Percentiles rank a stretch among this genome's conserved stretches.
These are phyloP conservation scores for Agroathelia rolfsii DNA, from an alignment of 1,284 basidiomycete genomes.

Conservation along the genomic window DNA sequence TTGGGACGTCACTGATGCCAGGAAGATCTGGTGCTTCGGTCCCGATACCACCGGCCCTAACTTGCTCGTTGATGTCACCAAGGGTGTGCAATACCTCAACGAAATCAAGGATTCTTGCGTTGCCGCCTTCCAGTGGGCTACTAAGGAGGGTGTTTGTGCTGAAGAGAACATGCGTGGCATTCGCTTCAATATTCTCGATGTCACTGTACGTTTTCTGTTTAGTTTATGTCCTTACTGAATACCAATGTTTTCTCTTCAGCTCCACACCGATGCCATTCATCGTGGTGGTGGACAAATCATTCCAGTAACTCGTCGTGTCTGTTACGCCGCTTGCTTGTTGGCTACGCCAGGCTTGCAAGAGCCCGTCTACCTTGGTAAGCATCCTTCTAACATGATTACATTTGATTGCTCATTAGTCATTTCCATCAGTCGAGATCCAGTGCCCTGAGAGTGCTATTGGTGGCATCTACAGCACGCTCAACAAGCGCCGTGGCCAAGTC, in stretches of 20 bases:
- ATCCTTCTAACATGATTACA: conserved; percentile 3
- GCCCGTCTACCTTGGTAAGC: conserved; percentile 84
- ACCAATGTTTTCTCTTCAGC: conserved; percentile 30
- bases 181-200: conserved; percentile 94
- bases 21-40: conserved; percentile 99
- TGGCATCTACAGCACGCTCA: conserved; percentile 93
- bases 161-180: conserved; percentile 99
- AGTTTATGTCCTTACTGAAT: conserved; percentile 5
- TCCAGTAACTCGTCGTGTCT: conserved; percentile 91
- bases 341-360: conserved; percentile 91
- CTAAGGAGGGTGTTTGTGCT: conserved; percentile 93
- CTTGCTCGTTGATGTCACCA: conserved; percentile 95
- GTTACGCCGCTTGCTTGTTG: conserved; percentile 92
- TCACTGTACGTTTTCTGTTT: conserved; percentile 53
- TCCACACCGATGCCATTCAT: conserved; percentile 98
- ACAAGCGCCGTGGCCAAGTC: conserved; percentile 98
- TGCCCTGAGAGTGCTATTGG: conserved; percentile 97
- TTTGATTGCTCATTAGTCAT: conserved; percentile 4
- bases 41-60: conserved; percentile 98
- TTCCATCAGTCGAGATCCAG: conserved; percentile 80
- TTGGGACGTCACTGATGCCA: conserved; percentile 99
- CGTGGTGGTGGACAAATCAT: conserved; percentile 99
- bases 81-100: conserved; percentile 96
- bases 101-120: conserved; percentile 99
- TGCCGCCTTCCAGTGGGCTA: conserved; percentile 99